Percentiles rank a stretch among this genome's conserved stretches.
phyloP scores from a whole-genome alignment of 192 early-diverging fungal species.

The Lobosporangium transversale region DNA sequence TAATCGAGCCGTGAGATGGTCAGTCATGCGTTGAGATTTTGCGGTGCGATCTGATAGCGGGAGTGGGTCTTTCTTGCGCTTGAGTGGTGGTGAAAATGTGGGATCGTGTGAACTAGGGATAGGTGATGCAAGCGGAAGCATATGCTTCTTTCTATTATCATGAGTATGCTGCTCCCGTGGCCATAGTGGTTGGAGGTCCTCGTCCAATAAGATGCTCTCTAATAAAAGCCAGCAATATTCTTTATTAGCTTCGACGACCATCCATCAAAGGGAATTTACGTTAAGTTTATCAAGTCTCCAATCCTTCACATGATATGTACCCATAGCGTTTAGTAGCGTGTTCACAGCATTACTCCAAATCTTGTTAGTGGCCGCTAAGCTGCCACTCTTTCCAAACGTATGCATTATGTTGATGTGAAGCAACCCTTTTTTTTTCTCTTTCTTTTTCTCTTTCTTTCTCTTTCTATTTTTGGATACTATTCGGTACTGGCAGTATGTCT shows the following conservation, averaged over 20 bases:
- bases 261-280: too few relatives aligned
- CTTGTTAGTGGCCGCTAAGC: slow-evolving; percentile 13
- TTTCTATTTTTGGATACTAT: too few relatives aligned
- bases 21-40: slow-evolving; percentile 44
- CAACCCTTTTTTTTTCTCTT: too few relatives aligned
- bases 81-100: slow-evolving; percentile 40
- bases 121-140: slow-evolving; percentile 27
- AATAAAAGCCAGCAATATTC: background rate
- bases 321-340: slow-evolving; percentile 44
- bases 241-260: too few relatives aligned
- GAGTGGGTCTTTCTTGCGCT: slow-evolving; percentile 40
- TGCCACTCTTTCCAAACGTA: background rate
- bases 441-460: too few relatives aligned
- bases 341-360: slow-evolving; percentile 51
- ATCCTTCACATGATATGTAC: slow-evolving; percentile 6
- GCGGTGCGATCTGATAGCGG: slow-evolving; percentile 25
- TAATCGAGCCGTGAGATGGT: slow-evolving; percentile 37
- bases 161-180: slow-evolving; percentile 33
- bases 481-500: too few relatives aligned
- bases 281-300: background rate
- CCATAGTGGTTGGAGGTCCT: slow-evolving; percentile 47
- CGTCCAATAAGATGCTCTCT: slow-evolving; percentile 50
- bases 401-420: too few relatives aligned
- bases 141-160: slow-evolving; percentile 36
- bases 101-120: slow-evolving; percentile 32